A percentile compares a stretch with the other conserved stretches of the same genome.
Evolutionary conservation across 148 eudicot genomes (phyloP).

Genomic region (Heliosperma pusillum): DNA sequence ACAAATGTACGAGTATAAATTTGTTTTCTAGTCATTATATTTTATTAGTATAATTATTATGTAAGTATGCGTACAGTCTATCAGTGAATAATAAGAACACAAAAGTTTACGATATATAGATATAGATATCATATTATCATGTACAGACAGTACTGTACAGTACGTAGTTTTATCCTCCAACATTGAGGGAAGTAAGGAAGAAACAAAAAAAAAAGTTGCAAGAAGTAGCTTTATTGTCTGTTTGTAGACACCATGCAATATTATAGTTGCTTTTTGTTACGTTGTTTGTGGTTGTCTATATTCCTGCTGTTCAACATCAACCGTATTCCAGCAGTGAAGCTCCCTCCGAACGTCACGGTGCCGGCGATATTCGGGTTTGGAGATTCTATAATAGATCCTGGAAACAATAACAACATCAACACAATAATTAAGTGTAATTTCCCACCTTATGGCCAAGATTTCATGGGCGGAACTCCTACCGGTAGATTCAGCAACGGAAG

Average conservation of each 20-base stretch:
- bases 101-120: no score
- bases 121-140: no score
- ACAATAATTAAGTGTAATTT: conserved; percentile 40
- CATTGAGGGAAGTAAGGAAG: not conserved
- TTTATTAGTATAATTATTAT: no score
- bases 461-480: conserved; percentile 46
- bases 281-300: not conserved
- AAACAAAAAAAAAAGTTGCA: not conserved
- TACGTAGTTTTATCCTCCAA: not conserved
- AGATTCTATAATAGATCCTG: conserved; percentile 67
- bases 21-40: no score
- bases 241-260: conserved; percentile 17
- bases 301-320: not conserved
- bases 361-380: conserved; percentile 58
- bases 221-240: not conserved
- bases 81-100: no score
- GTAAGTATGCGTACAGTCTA: no score
- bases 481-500: conserved; percentile 75
- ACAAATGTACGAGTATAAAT: no score
- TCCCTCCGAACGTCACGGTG: conserved; percentile 38
- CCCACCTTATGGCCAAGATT: conserved; percentile 61
- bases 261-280: not conserved
- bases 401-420: conserved; percentile 45
- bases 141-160: no score
- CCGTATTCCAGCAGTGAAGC: conserved; percentile 4